These are phyloP conservation scores for Cordyceps cateniannulata DNA, from an alignment of 2,329 filamentous ascomycete genomes.

Conservation along the genomic window DNA sequence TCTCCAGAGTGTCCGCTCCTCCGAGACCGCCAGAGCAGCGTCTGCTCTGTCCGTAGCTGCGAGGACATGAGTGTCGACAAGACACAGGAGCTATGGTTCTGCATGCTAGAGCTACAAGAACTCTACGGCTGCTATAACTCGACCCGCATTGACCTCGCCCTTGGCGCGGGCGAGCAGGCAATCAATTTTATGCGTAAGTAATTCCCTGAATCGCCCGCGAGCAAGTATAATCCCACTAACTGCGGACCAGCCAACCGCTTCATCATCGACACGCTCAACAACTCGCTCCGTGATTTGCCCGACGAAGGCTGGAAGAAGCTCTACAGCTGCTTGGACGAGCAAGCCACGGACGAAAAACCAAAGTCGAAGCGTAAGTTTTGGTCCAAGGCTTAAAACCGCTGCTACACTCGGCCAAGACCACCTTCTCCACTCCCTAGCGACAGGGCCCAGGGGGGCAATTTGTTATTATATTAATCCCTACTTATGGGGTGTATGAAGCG, in stretches of 20 bases:
- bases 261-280: constrained; percentile 34
- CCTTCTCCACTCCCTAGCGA: not conserved
- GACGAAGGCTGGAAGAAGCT: constrained; percentile 30
- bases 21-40: constrained; percentile 13
- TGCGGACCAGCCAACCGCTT: constrained; percentile 29
- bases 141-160: constrained; percentile 40
- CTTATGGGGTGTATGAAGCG: not conserved
- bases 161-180: constrained; percentile 34
- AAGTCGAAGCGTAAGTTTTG: constrained; percentile 24
- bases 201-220: not conserved
- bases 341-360: constrained; percentile 9
- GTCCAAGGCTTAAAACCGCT: constrained; percentile 13
- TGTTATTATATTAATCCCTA: not conserved
- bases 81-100: constrained; percentile 37
- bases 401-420: not conserved
- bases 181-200: constrained; percentile 36
- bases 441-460: not conserved
- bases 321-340: constrained; percentile 24
- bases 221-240: constrained; percentile 4
- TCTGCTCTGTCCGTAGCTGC: constrained; percentile 24
- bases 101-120: constrained; percentile 42
- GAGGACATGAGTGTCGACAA: constrained; percentile 30
- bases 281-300: constrained; percentile 30
- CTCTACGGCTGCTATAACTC: constrained; percentile 44
- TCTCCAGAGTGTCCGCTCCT: constrained; percentile 6